A percentile compares a stretch with the other conserved stretches of the same genome.
phyloP scores from a whole-genome alignment of 2,329 filamentous ascomycete species.

The Ophiostoma fasciatum region DNA sequence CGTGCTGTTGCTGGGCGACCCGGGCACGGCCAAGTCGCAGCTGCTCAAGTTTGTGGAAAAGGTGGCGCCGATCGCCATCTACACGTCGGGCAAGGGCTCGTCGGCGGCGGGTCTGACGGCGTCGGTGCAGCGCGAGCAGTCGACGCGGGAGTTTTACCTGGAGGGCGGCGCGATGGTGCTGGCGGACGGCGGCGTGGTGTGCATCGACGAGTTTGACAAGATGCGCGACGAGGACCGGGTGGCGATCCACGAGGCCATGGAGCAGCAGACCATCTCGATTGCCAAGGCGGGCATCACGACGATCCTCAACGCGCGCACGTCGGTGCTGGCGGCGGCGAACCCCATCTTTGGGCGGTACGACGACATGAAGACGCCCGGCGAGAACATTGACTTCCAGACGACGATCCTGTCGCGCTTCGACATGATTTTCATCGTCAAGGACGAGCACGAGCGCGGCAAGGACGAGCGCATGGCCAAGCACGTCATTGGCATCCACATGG shows the following conservation, averaged over 20 bases:
- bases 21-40: conserved; percentile 96
- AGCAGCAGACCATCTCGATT: conserved; percentile 98
- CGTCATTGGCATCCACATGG: conserved; percentile 97
- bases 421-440: conserved; percentile 98
- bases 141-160: conserved; percentile 89
- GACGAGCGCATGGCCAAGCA: conserved; percentile 92
- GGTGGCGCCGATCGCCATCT: conserved; percentile 90
- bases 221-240: conserved; percentile 98
- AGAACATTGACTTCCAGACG: conserved; percentile 99
- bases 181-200: conserved; percentile 90
- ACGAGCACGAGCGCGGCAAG: conserved; percentile 78
- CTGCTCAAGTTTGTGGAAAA: conserved; percentile 95
- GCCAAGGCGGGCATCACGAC: conserved; percentile 98
- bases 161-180: conserved; percentile 98
- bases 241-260: conserved; percentile 98
- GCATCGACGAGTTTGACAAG: conserved; percentile 99
- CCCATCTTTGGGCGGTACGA: conserved; percentile 97
- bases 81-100: conserved; percentile 96
- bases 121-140: conserved; percentile 85
- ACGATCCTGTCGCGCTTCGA: conserved; percentile 97
- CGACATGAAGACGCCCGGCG: conserved; percentile 90
- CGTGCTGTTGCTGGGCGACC: conserved; percentile 88
- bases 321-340: conserved; percentile 88
- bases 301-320: conserved; percentile 89
- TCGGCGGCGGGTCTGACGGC: conserved; percentile 95